Base-by-base conservation (phyloP, 169 alveolate genomes). In the Cystoisospora suis region DNA sequence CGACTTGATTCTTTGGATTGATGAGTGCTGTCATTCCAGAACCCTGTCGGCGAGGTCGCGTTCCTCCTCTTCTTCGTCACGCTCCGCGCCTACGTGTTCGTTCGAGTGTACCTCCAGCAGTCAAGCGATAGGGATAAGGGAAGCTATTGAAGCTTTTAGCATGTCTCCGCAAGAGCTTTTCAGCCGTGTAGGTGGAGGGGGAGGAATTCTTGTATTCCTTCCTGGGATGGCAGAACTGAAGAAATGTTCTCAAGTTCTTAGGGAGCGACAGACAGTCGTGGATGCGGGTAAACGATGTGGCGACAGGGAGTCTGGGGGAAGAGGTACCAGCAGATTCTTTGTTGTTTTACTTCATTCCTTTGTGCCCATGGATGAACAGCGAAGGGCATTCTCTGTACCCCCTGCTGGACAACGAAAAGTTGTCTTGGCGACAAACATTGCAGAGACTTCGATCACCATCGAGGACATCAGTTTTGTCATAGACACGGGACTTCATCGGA, bases 341-440 rank as follows among this genome's bases (percentile, higher is more conserved):
- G 61, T 49, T 20, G 61, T 49, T 20, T 9, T 20, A 49, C 61
- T 49, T 9, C 61, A 49, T 20, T 49, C 61, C n/a, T 12, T 9
- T 12, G n/a, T 49, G 61, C 20, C 61, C 61, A 20, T 49, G 61
- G 61, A 49, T 9, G 61, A 49, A 49, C 61, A 49, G 61, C 9
- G 20, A 49, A 27, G 9, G 59, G 96, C 95, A 81, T 96, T 97
- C 42, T 96, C 95, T 45, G 69, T 83, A 45, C 90, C 94, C 47
- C 95, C 94, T 23, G 88, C 94, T 0, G 95, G 96, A 45, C 44
- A 42, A 47, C 36, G 81, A 5, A 49, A 86, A 40, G 27, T 45
- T 29, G 97, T 99, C 44, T 94, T 98, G 45, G 94, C 99, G n/a
- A 99, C 99, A 47, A 99, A 99, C 91, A 99, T 99, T 12, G 99